Base-by-base conservation (phyloP, 2,329 filamentous ascomycete species). In the Colletotrichum sp. region DNA sequence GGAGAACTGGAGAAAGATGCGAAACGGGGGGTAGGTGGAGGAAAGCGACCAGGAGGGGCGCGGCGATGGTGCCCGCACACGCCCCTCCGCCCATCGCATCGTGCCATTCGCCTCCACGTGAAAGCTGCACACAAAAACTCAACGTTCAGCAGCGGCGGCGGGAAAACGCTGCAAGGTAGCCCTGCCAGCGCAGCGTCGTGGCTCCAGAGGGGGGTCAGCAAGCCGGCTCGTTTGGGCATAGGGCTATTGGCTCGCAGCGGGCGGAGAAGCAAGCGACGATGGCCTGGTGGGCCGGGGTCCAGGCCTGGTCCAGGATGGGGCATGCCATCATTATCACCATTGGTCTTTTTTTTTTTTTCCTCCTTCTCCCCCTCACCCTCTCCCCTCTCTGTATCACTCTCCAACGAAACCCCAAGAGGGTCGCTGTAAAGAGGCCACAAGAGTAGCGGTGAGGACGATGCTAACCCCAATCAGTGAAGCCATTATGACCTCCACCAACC, bases 371-470 rank as follows among this genome's bases (percentile, higher is more conserved):
- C 32, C 59, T n/a, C 57, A 32, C 57, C 29, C 16, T 61, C 27
- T 32, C n/a, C 19, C 44, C 44, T 22, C 59, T 34, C n/a, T 32
- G 12, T n/a, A 36, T 64, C 55, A 69, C 57, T 69, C 72, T 39
- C 30, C 69, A 29, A 25, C 64, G 30, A 29, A 27, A 49, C 27
- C n/a, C 55, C n/a, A 61, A 76, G 74, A 78, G 75, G 57, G 78
- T 79, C 73, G 71, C 69, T 71, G 72, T 79, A 79, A 77, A 76
- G 67, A 73, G 73, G 64, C 69, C 75, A 61, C 71, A 74, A 75
- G 70, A 79, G 77, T 79, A 79, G 78, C 78, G 78, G 78, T 79
- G 78, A 77, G 52, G 55, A 74, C 22, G 36, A 61, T 62, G 73
- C 78, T 79, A 79, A 76, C 49, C 78, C 71, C 29, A 69, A 79